Percentiles rank a stretch among this genome's conserved stretches.
Conservation (phyloP, 345 rosid genomes). For the Melastoma malabathricum region DNA sequence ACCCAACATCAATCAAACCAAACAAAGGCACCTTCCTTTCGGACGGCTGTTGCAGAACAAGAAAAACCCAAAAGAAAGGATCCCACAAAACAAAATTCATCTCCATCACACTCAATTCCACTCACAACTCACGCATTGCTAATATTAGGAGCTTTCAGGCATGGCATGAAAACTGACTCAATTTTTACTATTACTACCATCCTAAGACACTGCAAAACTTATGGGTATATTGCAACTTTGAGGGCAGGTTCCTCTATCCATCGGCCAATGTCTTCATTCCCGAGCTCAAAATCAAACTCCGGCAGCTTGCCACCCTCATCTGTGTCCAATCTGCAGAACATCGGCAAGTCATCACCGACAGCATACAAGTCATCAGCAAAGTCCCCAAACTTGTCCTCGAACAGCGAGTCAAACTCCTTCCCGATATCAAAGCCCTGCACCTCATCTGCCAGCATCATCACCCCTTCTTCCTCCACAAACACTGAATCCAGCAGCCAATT, state of each 20-base stretch:
- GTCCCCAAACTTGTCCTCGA: constrained; percentile 37
- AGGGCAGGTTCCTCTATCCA: constrained; percentile 14
- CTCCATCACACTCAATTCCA: constrained; percentile 3
- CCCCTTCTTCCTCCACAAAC: constrained; percentile 19
- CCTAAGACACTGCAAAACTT: constrained; percentile 61
- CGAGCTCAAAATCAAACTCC: constrained; percentile 48
- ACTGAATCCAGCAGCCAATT: constrained; percentile 22
- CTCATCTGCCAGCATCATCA: constrained; percentile 14
- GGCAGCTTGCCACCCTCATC: constrained; percentile 56
- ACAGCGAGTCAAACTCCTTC: constrained; percentile 28
- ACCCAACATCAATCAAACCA: too few relatives aligned
- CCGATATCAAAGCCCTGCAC: constrained; percentile 34
- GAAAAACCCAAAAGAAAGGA: constrained; percentile 35
- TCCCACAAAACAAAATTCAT: constrained; percentile 1
- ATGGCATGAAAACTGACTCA: background rate
- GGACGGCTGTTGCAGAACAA: constrained; percentile 62
- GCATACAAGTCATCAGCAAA: constrained; percentile 39
- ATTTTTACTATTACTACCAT: background rate
- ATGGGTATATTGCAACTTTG: constrained; percentile 45
- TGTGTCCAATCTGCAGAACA: constrained; percentile 29
- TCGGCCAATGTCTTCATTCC: constrained; percentile 24
- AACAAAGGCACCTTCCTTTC: constrained; percentile 12
- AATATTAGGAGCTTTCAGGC: background rate
- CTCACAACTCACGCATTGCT: background rate
- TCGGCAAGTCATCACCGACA: constrained; percentile 31